Evolutionary conservation across 176 grass and related monocot species (phyloP), one percentile per base, ranked within the genome.

Genomic region (Coix lacrymajobi): DNA sequence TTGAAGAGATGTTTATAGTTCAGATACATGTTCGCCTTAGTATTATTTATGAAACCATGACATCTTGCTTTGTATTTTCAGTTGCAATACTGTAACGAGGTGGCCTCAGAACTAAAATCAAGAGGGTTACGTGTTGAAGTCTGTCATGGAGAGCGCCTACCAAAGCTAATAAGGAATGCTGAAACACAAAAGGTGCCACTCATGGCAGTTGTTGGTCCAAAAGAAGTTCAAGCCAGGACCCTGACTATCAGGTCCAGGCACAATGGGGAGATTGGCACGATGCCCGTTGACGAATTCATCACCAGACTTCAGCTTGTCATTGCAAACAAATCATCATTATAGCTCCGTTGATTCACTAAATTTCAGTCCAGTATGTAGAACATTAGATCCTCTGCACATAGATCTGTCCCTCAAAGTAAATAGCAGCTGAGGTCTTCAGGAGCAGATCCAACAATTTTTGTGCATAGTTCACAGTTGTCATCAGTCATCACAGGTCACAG

Each of bases 151-250:
- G 91, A 99, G 60, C 89, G 93, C 66, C 83, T 99, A 39, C 96
- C 96, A 5, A 99, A 99, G 74, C 90, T 97, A 87, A 86, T 97
- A 75, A 89, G 95, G 57, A 92, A 86, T 26, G 90, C 96, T 9
- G 96, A 93, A 62, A 96, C 83, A 43, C 93, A 96, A 37, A 96
- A 96, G 82, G 88, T 99, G 54, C 96, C 93, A 30, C 83, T 99
- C 20, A 99, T 99, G 96, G 93, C 89, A 29, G 96, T 97, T 32
- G 86, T 86, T 49, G 96, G 96, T 15, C 96, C 93, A 14, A 96
- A 96, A 69, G 96, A 99, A 92, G 93, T 92, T 20, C 63, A 99
- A 33, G 75, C 78, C 30, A 81, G 51, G 75, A 92, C 87, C 11
- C 81, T 99, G 33, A 94, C 96, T 66, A 85, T 96, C 77, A 91